phyloP scores from a whole-genome alignment of 306 rosid genomes.

The Dicorynia guianensis region DNA sequence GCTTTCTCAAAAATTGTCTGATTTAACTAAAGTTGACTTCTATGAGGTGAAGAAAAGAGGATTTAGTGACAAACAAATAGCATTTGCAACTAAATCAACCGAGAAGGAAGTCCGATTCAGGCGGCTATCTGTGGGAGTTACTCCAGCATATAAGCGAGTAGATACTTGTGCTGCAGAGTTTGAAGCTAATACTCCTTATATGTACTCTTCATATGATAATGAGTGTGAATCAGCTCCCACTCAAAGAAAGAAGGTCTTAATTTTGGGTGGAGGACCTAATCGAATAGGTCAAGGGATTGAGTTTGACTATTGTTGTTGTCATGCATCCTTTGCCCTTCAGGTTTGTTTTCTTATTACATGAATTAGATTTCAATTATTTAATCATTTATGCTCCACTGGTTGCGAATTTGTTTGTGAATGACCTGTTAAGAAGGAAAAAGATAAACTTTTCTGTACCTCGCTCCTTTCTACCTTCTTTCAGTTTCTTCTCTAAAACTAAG shows the following conservation, averaged over 20 bases:
- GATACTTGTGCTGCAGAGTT: slow-evolving; percentile 99
- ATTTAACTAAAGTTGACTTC: slow-evolving; percentile 75
- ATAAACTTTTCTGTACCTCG: slow-evolving; percentile 4
- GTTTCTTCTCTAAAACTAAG: slow-evolving; percentile 2
- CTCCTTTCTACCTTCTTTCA: neutral
- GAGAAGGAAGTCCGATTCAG: slow-evolving; percentile 77
- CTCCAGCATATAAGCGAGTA: slow-evolving; percentile 88
- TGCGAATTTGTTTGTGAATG: slow-evolving; percentile 4
- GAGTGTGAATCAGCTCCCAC: slow-evolving; percentile 98
- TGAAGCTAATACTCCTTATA: slow-evolving; percentile 97
- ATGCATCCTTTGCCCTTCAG: slow-evolving; percentile 92
- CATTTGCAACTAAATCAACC: slow-evolving; percentile 86
- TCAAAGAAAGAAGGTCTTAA: slow-evolving; percentile 77
- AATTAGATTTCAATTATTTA: slow-evolving; percentile 28
- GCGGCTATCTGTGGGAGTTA: slow-evolving; percentile 73
- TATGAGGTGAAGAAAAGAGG: slow-evolving; percentile 94
- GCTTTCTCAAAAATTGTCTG: slow-evolving; percentile 57
- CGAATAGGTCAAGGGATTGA: slow-evolving; percentile 99
- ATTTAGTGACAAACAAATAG: slow-evolving; percentile 93
- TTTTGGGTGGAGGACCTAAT: slow-evolving; percentile 98
- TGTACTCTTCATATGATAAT: slow-evolving; percentile 97
- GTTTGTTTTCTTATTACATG: slow-evolving; percentile 46
- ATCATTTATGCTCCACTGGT: slow-evolving; percentile 23
- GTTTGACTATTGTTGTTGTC: slow-evolving; percentile 99
- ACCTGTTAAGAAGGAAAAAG: neutral